Base-by-base conservation (phyloP, 2,329 filamentous ascomycete species). In the Pseudogymnoascus destructans region DNA sequence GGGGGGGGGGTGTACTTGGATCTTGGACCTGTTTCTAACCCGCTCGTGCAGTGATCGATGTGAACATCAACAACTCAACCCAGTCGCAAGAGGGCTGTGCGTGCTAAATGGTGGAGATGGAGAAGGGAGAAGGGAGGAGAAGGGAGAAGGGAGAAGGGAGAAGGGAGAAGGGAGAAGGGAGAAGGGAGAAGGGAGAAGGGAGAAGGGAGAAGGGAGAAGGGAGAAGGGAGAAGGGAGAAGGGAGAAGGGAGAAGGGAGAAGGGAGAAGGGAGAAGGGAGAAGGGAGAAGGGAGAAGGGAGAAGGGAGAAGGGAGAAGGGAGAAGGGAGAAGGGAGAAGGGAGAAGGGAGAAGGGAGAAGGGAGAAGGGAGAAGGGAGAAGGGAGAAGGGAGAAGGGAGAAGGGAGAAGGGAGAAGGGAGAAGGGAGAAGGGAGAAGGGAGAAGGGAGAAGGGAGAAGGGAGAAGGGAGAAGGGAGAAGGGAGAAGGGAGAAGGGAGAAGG, bases 31-130 rank as follows among this genome's bases (percentile, higher is more conserved):
- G 27, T 36, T 56, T n/a, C 19, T n/a, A 54, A 36, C 40, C 2
- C 42, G 15, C 11, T 60, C n/a, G 27, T 59, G 17, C 66, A 93
- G 89, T 93, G 87, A 95, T 95, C 69, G 89, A 95, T 74, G 89
- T 95, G 65, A 93, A 92, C 74, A 91, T 90, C 69, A 89, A 83
- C 73, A 81, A 81, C 58, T 79, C 81, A 65, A 80, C 82, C 60
- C 74, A 82, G 63, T 79, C 78, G 68, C 87, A 91, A 72, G 86
- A 90, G 61, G 83, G 85, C 59, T 91, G 87, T 71, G 75, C 82
- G 55, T 87, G 84, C 73, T 87, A 71, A 70, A 64, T 15, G 30
- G 38, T 19, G 15, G 54, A 35, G 54, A n/a, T 5, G 13, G 13
- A 10, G 30, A 9, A 6, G 27, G 17, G 8, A 54, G 42, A 23